Evolutionary conservation across 140 eudicot genomes (phyloP), one percentile per base, ranked within the genome.

Genomic region (Bidens hawaiensis): DNA sequence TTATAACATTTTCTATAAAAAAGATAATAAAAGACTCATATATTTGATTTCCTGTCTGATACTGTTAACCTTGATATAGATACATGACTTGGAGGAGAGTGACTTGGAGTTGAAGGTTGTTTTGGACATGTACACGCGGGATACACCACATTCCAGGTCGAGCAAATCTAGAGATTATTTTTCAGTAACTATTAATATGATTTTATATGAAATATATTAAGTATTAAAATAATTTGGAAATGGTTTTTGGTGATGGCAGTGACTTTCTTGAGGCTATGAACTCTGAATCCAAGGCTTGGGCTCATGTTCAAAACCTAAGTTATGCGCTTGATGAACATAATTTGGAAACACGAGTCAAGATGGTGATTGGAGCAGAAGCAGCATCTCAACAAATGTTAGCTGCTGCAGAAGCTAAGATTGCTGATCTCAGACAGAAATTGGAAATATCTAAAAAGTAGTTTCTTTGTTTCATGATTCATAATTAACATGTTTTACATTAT

Each of bases 361-460:
- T 78, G 21, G 94, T 90, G 22, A 88, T 94, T 77, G 95, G 85
- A 83, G 97, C 95, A 15, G 99, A 94, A 78, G 90, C 99, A n/a
- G 67, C 72, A 61, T 78, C 99, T 60, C 97, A 94, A 65, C 97
- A 81, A 64, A 79, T 79, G 74, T 70, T 88, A 75, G 99, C 95
- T 62, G 94, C 97, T 42, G 88, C 94, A 47, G 99, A 94, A 79
- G 97, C 99, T 47, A 87, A 83, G 78, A 94, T 94, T 65, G 99
- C 99, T 51, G 90, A 88, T 28, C 70, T 88, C 64, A 81, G 99
- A 63, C 90, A 73, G 79, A 88, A 79, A 57, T 69, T 76, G 69
- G 95, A 88, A 62, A 70, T 72, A 58, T 85, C 94, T 57, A 89
- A 73, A 77, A 85, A 90, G 98, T 91, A 34, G 16, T 68, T 31